These are phyloP conservation scores for rapeseed (Brassica napus) DNA, from an alignment of 345 rosid species.

Conservation along the genomic window DNA sequence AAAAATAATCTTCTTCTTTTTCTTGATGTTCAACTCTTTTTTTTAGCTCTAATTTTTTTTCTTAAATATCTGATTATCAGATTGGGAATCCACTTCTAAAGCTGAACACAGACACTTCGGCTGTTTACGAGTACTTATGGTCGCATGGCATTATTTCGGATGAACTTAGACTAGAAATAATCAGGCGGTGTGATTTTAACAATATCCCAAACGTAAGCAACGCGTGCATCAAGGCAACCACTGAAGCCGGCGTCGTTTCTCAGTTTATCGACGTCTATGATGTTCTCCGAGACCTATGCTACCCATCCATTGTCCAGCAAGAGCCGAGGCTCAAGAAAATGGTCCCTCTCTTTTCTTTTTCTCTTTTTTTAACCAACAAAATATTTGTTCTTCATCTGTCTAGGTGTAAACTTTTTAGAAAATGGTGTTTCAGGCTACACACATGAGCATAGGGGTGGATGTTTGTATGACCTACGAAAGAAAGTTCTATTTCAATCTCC, in stretches of 20 bases:
- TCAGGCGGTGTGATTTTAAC: constrained; percentile 62
- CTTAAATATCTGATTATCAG: constrained; percentile 38
- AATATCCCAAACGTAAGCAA: constrained; percentile 53
- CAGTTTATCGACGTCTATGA: constrained; percentile 63
- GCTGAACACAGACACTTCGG: constrained; percentile 63
- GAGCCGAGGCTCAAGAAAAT: constrained; percentile 67
- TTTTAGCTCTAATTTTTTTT: not conserved
- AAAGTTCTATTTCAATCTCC: constrained; percentile 71
- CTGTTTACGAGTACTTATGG: constrained; percentile 76
- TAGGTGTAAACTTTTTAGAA: not conserved
- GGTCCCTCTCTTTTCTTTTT: constrained; percentile 37
- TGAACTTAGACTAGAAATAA: constrained; percentile 62
- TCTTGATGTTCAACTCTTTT: not conserved
- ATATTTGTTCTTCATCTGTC: not conserved
- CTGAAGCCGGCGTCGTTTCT: constrained; percentile 41
- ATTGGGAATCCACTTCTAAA: constrained; percentile 88
- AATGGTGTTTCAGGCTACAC: constrained; percentile 57
- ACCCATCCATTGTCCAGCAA: constrained; percentile 75
- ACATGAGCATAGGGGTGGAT: constrained; percentile 75
- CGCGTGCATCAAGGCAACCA: constrained; percentile 49
- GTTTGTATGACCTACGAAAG: constrained; percentile 78
- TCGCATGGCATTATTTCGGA: constrained; percentile 93
- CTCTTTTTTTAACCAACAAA: not conserved
- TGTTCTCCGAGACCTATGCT: constrained; percentile 74
- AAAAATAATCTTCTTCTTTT: constrained; percentile 8